Base-by-base conservation (phyloP, 2,329 filamentous ascomycete species). In the Colletotrichum viniferum region DNA sequence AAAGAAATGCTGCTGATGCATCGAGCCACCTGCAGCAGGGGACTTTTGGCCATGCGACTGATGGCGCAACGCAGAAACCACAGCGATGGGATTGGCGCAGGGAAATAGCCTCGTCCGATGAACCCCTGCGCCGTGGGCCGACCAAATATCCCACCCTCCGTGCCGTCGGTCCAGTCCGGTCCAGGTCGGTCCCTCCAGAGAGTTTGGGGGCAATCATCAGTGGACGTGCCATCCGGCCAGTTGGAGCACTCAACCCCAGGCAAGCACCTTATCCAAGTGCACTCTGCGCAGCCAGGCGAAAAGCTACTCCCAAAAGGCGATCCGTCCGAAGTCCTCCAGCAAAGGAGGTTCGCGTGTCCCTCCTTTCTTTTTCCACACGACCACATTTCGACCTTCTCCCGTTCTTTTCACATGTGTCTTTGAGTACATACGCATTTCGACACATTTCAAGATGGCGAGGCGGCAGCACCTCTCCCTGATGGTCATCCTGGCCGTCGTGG, bases 401-500 rank as follows among this genome's bases (percentile, higher is more conserved):
- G 10, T 24, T 18, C 12, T 52, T 16, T 56, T 36, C 60, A 14
- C 36, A 14, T 21, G 58, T 24, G 18, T 18, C 10, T 28, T 4
- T 13, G 26, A 36, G 14, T 14, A 62, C 30, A 21, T 6, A 61
- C 26, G 36, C 48, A 65, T 67, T 43, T 13, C 7, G n/a, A 14
- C 21, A 28, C 32, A 7, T 9, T 80, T 82, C 79, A 63, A 13
- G 69, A 91, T 91, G 90, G 87, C 89, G 76, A 88, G 90, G 58
- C 83, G 87, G 77, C 86, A 87, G 77, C 88, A 91, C 78, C 82
- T 92, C 74, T 86, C 90, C 34, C 81, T 90, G 78, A 84, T 90
- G 65, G 80, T 93, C 77, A 81, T 92, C 64, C 80, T 93, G 78
- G 87, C 88, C 78, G 86, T 92, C 78, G 85, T 89, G 74, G 84